Base-by-base conservation (phyloP, 2,329 filamentous ascomycete species). In the Pseudogymnoascus sp. region DNA sequence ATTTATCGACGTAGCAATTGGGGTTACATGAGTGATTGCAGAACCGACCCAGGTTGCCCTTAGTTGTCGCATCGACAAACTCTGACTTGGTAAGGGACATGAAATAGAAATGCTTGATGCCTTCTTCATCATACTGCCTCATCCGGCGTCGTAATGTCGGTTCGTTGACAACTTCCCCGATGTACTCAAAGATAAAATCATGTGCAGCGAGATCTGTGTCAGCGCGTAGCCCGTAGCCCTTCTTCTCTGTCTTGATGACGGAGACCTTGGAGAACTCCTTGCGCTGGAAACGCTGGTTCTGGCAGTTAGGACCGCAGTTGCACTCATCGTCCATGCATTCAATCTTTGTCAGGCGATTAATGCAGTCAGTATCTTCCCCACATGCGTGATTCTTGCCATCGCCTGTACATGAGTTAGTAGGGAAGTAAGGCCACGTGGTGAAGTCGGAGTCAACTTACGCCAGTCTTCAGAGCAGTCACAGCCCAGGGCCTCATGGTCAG, bases 1-100 rank as follows among this genome's bases (percentile, higher is more conserved):
- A 99, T 79, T 99, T 99, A 82, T 99, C 95, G 67, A 99, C 93
- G 76, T 96, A 97, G 78, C 93, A 97, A 74, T 99, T 99, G 17
- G 95, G 95, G 75, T 95, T 96, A 82, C 95, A 99, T 8, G 95
- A 97, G 76, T 99, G 95, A 73, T 99, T 99, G 83, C 95, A 99
- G 74, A 99, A 99, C 31, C 95, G 88, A 61, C 93, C 95, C 5
- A 99, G 83, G 69, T 97, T 97, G 61, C 95, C 95, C 75, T 91
- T 96, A 74, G 95, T 96, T 9, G 95, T 99, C 21, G 95, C 95
- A 77, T 99, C 95, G 65, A 99, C 92, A 73, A 97, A 99, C 75
- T 97, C 95, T 71, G 87, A 90, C 75, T 96, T 96, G 73, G 87
- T 96, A 66, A 99, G 86, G 28, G 95, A 97, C 95, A 99, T 99